phyloP scores from a whole-genome alignment of 352 stramenopile species.

The Pythium volutum region DNA sequence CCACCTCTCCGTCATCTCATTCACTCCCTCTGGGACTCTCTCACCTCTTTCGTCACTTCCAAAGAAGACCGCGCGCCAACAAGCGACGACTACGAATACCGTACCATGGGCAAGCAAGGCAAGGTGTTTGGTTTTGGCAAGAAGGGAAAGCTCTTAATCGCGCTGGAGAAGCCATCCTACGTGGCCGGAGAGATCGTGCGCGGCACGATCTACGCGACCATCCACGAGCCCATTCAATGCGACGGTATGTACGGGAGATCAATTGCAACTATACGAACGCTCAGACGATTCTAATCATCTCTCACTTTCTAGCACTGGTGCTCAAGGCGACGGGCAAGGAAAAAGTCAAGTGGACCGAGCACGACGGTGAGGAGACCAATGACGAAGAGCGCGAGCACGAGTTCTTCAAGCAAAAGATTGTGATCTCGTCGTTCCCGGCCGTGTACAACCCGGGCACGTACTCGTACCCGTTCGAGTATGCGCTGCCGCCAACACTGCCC shows the following conservation, averaged over 20 bases:
- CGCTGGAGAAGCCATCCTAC: constrained; percentile 56
- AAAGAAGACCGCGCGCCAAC: background rate
- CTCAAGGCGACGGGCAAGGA: constrained; percentile 70
- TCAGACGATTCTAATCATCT: background rate
- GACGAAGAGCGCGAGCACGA: constrained; percentile 41
- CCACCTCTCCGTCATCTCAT: background rate
- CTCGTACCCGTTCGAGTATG: constrained; percentile 68
- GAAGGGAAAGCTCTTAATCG: constrained; percentile 68
- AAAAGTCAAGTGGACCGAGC: constrained; percentile 52
- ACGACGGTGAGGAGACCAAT: constrained; percentile 31
- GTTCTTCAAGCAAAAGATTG: constrained; percentile 74
- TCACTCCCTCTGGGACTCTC: background rate
- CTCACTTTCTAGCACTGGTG: constrained; percentile 38
- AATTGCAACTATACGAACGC: too few relatives aligned
- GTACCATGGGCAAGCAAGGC: constrained; percentile 27
- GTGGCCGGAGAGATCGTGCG: constrained; percentile 58
- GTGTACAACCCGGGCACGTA: constrained; percentile 44
- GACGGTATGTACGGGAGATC: constrained; percentile 34
- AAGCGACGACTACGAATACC: background rate
- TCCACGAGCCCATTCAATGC: constrained; percentile 59
- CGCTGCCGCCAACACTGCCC: constrained; percentile 45
- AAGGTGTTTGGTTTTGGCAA: constrained; percentile 48
- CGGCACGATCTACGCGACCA: constrained; percentile 59
- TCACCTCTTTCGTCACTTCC: background rate
- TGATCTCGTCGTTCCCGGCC: constrained; percentile 41